A percentile compares a stretch with the other conserved stretches of the same genome.
phyloP scores from a whole-genome alignment of 129 eudicot genomes.

The sunflower (Helianthus annuus) region HanXRQr2.0-SUNRISE NC_035448.2:152441785-152442284 shows the following conservation, averaged over 20 bases:
- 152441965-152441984: conserved; percentile 19
- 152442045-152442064: conserved; percentile 23
- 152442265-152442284: conserved; percentile 35
- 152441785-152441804: neutral
- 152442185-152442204: conserved; percentile 7
- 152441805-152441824: neutral
- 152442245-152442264: conserved; percentile 35
- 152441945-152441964: conserved; percentile 33
- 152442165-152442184: neutral
- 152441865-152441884: neutral
- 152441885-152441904: conserved; percentile 2
- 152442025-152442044: conserved; percentile 18
- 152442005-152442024: conserved; percentile 26
- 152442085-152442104: conserved; percentile 25
- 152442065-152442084: conserved; percentile 17
- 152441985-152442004: conserved; percentile 30
- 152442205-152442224: conserved; percentile 20
- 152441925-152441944: conserved; percentile 18
- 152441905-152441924: conserved; percentile 2
- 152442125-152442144: conserved; percentile 16
- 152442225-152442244: conserved; percentile 23
- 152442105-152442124: neutral
- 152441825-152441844: too few species aligned
- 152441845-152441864: neutral
- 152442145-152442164: neutral